phyloP scores from a whole-genome alignment of 257 asterid species.

The Rhazya stricta region DNA sequence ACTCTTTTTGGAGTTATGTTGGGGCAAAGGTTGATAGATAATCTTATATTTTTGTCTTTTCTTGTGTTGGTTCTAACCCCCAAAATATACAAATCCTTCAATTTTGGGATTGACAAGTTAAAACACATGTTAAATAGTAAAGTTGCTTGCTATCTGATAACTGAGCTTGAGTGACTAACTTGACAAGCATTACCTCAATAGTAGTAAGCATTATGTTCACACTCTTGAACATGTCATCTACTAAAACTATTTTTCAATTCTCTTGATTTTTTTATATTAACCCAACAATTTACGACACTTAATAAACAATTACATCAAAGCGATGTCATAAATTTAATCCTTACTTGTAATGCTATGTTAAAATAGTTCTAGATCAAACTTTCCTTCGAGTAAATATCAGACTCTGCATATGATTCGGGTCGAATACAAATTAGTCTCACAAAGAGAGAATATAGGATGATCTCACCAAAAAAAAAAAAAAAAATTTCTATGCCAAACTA shows the following conservation, averaged over 20 bases:
- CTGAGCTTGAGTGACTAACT: conserved; percentile 6
- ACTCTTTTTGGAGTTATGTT: background rate
- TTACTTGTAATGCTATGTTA: too few relatives aligned
- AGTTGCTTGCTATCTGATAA: background rate
- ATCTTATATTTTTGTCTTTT: background rate
- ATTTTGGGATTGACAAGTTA: background rate
- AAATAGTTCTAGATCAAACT: too few relatives aligned
- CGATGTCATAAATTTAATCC: too few relatives aligned
- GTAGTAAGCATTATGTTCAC: background rate
- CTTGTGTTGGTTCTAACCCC: background rate
- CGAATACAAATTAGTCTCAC: too few relatives aligned
- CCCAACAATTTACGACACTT: too few relatives aligned
- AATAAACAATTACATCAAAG: too few relatives aligned
- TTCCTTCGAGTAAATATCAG: too few relatives aligned
- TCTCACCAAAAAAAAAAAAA: too few relatives aligned
- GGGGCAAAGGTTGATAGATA: background rate
- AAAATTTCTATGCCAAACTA: too few relatives aligned
- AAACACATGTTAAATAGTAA: background rate
- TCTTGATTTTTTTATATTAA: too few relatives aligned
- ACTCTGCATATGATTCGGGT: too few relatives aligned
- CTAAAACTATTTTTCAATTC: background rate
- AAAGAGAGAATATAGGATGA: too few relatives aligned
- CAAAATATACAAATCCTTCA: background rate
- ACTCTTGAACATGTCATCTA: background rate
- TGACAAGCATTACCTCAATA: background rate